Conservation (phyloP, 805 yeast species). For the Candida andamanensis region DNA sequence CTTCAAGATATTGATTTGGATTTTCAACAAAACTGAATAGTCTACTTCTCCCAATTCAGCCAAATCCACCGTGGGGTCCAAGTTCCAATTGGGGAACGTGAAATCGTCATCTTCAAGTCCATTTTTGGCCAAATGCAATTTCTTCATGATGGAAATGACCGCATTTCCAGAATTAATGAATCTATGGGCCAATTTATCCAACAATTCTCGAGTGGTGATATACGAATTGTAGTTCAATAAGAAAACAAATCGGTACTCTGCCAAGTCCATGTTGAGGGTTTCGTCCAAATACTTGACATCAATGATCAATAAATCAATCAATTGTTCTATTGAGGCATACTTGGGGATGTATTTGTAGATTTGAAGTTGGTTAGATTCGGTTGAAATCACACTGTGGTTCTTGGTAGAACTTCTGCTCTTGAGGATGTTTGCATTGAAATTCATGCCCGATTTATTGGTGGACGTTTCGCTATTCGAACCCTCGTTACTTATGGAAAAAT, state of each 20-base stretch:
- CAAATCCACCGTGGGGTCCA: conserved; percentile 32
- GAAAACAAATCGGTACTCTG: conserved; percentile 39
- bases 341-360: conserved; percentile 27
- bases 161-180: conserved; percentile 42
- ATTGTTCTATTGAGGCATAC: conserved; percentile 63
- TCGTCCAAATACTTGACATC: conserved; percentile 57
- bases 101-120: conserved; percentile 10
- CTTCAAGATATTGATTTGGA: conserved; percentile 78
- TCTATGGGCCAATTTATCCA: conserved; percentile 36
- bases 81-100: conserved; percentile 60
- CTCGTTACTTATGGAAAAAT: conserved; percentile 16
- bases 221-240: conserved; percentile 37
- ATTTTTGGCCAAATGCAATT: conserved; percentile 14
- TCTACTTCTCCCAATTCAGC: conserved; percentile 46
- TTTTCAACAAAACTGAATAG: conserved; percentile 64
- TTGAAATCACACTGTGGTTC: conserved; percentile 12
- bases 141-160: conserved; percentile 39
- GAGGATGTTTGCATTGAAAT: background rate
- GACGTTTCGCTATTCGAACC: conserved; percentile 5
- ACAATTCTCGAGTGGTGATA: conserved; percentile 33
- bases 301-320: conserved; percentile 73
- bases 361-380: conserved; percentile 13
- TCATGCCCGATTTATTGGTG: background rate
- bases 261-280: conserved; percentile 27
- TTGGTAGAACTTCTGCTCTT: background rate